Conservation (phyloP, 805 yeast genomes). For the Candida ovalis region DNA sequence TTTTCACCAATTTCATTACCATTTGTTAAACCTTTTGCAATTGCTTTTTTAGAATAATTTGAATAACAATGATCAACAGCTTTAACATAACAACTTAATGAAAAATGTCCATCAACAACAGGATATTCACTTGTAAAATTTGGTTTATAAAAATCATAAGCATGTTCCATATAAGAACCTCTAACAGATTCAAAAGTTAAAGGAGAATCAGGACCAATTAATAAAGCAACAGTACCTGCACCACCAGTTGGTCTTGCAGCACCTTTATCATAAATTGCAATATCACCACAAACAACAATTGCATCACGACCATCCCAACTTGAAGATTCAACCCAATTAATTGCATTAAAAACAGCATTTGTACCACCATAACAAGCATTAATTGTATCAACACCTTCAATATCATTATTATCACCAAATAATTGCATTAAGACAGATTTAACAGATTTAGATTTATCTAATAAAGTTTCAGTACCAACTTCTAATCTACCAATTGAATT, state of each 20-base stretch:
- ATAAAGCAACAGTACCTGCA: slow-evolving; percentile 92
- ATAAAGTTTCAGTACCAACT: slow-evolving; percentile 96
- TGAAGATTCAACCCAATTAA: slow-evolving; percentile 94
- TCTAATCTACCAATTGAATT: slow-evolving; percentile 86
- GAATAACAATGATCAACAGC: slow-evolving; percentile 87
- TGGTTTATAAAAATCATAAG: slow-evolving; percentile 97
- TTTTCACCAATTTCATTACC: slow-evolving; percentile 43
- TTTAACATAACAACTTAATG: slow-evolving; percentile 87
- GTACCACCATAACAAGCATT: slow-evolving; percentile 99
- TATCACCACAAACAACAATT: slow-evolving; percentile 94
- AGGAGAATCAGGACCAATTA: slow-evolving; percentile 98
- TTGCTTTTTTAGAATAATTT: slow-evolving; percentile 74
- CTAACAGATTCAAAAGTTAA: slow-evolving; percentile 83
- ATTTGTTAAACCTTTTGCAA: slow-evolving; percentile 43
- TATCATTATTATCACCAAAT: slow-evolving; percentile 80
- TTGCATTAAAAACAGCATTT: slow-evolving; percentile 84
- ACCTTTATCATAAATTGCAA: slow-evolving; percentile 95
- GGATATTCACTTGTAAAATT: slow-evolving; percentile 96
- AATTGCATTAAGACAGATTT: slow-evolving; percentile 94
- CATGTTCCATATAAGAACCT: slow-evolving; percentile 95
- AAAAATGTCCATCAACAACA: slow-evolving; percentile 94
- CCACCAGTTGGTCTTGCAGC: slow-evolving; percentile 99
- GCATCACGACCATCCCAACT: slow-evolving; percentile 99
- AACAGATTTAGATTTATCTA: slow-evolving; percentile 96
- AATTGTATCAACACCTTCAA: slow-evolving; percentile 93